Conservation (phyloP, 805 yeast genomes). For the Candida xiaguanensis region DNA sequence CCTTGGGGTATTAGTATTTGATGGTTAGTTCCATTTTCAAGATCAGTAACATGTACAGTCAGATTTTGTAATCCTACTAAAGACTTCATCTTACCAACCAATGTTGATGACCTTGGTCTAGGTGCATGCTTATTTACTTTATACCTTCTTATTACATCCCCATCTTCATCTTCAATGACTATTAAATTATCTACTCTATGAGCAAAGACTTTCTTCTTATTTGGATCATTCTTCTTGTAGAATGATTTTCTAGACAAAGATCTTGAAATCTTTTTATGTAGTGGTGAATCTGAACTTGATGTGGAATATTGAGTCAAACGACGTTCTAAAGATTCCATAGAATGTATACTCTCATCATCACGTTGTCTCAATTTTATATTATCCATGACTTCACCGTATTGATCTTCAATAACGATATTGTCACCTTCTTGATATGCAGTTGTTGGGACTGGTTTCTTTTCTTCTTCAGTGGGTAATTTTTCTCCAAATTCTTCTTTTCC, state of each 20-base stretch:
- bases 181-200: constrained; percentile 75
- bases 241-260: constrained; percentile 16
- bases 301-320: constrained; percentile 32
- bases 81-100: constrained; percentile 46
- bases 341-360: constrained; percentile 22
- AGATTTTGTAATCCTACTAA: constrained; percentile 48
- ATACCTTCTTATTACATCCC: constrained; percentile 85
- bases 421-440: constrained; percentile 61
- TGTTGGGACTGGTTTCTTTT: constrained; percentile 22
- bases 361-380: constrained; percentile 36
- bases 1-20: constrained; percentile 7
- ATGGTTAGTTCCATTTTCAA: constrained; percentile 3
- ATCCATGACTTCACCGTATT: constrained; percentile 74
- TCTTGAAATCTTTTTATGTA: constrained; percentile 11
- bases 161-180: constrained; percentile 85
- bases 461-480: constrained; percentile 7
- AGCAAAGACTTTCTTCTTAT: constrained; percentile 52
- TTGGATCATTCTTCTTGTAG: constrained; percentile 28
- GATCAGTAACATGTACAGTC: constrained; percentile 9
- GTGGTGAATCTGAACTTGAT: constrained; percentile 9
- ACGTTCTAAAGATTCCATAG: constrained; percentile 37
- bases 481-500: constrained; percentile 8
- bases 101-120: constrained; percentile 38
- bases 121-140: constrained; percentile 58
- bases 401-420: constrained; percentile 73